A percentile compares a stretch with the other conserved stretches of the same genome.
These are phyloP conservation scores for Paradendryphiella salina DNA, from an alignment of 2,329 filamentous ascomycete species.

Conservation along the genomic window DNA sequence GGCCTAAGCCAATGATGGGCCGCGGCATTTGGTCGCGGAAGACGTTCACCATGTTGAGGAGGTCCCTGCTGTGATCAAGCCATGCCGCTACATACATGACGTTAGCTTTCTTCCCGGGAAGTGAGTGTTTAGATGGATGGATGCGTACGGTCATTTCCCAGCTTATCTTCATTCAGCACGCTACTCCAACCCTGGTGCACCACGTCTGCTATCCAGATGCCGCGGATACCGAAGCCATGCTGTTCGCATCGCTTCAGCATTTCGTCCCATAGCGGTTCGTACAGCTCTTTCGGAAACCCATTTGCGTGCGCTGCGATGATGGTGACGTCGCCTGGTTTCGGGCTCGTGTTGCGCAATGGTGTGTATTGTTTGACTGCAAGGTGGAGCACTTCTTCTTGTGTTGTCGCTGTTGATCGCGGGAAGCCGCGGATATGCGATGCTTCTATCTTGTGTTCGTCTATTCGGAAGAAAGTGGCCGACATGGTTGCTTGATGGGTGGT, in stretches of 20 bases:
- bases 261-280: slow-evolving; percentile 90
- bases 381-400: slow-evolving; percentile 73
- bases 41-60: slow-evolving; percentile 81
- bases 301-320: slow-evolving; percentile 88
- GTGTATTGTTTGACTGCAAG: slow-evolving; percentile 87
- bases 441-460: slow-evolving; percentile 71
- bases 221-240: slow-evolving; percentile 70
- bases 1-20: slow-evolving; percentile 81
- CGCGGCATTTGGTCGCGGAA: slow-evolving; percentile 79
- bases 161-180: slow-evolving; percentile 70
- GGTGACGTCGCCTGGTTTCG: slow-evolving; percentile 76
- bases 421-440: slow-evolving; percentile 80
- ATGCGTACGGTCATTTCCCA: slow-evolving; percentile 81
- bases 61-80: slow-evolving; percentile 82
- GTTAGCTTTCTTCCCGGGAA: not conserved
- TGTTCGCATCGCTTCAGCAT: slow-evolving; percentile 62
- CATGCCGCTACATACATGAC: slow-evolving; percentile 65
- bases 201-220: slow-evolving; percentile 90
- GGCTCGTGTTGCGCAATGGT: slow-evolving; percentile 68
- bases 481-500: slow-evolving; percentile 31
- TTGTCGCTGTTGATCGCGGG: slow-evolving; percentile 68
- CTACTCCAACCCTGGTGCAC: slow-evolving; percentile 81
- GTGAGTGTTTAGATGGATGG: not conserved
- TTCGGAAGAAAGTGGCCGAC: slow-evolving; percentile 57
- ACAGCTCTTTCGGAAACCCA: slow-evolving; percentile 93